Conservation (phyloP, 345 rosid genomes). For the Camelina sativa region DNA sequence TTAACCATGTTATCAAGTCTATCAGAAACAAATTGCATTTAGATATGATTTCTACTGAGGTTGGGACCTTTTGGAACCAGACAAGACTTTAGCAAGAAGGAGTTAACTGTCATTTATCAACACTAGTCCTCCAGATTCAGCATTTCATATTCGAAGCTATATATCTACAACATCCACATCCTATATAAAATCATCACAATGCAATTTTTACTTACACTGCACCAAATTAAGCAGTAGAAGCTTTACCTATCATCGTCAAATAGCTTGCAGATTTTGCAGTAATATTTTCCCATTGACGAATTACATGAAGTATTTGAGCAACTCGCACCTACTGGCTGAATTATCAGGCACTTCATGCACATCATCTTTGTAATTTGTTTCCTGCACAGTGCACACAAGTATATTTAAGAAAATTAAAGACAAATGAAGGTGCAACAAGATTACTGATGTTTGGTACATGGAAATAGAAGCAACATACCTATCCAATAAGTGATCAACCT, state of each 20-base stretch:
- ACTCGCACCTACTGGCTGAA: constrained; percentile 64
- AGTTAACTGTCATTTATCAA: not conserved
- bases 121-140: not conserved
- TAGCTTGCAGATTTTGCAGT: constrained; percentile 79
- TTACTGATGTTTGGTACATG: not conserved
- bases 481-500: constrained; percentile 66
- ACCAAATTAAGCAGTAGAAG: constrained; percentile 2
- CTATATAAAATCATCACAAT: not conserved
- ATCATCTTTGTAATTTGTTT: constrained; percentile 71
- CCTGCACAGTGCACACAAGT: constrained; percentile 55
- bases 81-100: not conserved
- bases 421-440: constrained; percentile 4
- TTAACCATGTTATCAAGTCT: too few species aligned
- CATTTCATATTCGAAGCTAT: not conserved
- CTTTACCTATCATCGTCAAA: constrained; percentile 74
- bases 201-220: not conserved
- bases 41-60: not conserved
- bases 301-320: constrained; percentile 67
- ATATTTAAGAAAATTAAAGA: constrained; percentile 17
- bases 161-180: not conserved
- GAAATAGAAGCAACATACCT: constrained; percentile 50
- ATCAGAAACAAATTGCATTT: not conserved
- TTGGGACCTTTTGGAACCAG: not conserved
- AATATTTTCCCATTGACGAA: constrained; percentile 72
- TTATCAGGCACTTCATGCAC: constrained; percentile 81